Conservation (phyloP, 2,329 filamentous ascomycete species). For the Nectriaceae sp. region DNA sequence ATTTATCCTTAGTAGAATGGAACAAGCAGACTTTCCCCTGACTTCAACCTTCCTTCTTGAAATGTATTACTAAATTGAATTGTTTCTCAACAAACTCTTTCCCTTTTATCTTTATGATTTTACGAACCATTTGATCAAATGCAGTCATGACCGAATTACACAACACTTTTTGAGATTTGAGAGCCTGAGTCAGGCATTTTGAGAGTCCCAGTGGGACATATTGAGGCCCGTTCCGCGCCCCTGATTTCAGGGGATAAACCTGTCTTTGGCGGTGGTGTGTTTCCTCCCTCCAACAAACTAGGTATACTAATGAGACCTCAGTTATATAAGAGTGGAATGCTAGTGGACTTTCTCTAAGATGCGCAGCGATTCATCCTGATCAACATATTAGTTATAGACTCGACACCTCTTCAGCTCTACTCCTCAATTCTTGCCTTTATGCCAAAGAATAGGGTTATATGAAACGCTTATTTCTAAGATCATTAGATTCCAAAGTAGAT, state of each 20-base stretch:
- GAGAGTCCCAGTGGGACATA: too few relatives aligned
- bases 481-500: slow-evolving; percentile 2
- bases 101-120: too few relatives aligned
- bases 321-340: too few relatives aligned
- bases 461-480: background rate
- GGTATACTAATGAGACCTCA: background rate
- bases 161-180: too few relatives aligned
- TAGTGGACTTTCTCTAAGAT: slow-evolving; percentile 1
- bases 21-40: too few relatives aligned
- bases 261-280: too few relatives aligned
- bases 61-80: slow-evolving; percentile 24
- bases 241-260: slow-evolving; percentile 19
- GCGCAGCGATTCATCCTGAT: background rate
- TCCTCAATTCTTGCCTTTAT: slow-evolving; percentile 7
- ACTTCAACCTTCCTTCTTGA: slow-evolving; percentile 29
- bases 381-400: slow-evolving; percentile 1
- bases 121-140: too few relatives aligned
- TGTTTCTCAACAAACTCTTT: slow-evolving; percentile 25
- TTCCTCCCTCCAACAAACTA: too few relatives aligned
- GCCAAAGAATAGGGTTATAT: slow-evolving; percentile 9
- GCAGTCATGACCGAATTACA: slow-evolving; percentile 26
- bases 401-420: slow-evolving; percentile 10
- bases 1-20: slow-evolving; percentile 24
- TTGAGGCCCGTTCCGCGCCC: too few relatives aligned
- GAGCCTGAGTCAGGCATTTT: too few relatives aligned